Base-by-base conservation (phyloP, 805 yeast genomes). In the Ogataea parapolymorpha region DNA sequence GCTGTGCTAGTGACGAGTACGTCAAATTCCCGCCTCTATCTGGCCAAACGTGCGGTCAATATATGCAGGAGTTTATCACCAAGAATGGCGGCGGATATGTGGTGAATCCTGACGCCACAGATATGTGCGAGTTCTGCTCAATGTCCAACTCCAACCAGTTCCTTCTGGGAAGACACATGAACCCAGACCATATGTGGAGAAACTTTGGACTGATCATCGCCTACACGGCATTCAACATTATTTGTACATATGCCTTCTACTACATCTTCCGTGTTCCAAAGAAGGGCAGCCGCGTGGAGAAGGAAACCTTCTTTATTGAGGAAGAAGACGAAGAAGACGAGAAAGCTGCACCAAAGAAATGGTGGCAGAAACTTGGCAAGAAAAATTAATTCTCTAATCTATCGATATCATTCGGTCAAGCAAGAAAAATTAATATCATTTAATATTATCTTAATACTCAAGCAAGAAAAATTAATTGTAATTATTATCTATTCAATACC, bases 231-330 rank as follows among this genome's bases (percentile, higher is more conserved):
- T 60, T 74, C 50, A 71, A 76, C 51, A 46, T 62, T 13, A 5
- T 35, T 3, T 39, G 62, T 33, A 46, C 59, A 5, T 38, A 54
- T 27, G 41, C 47, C 41, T 39, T 56, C 42, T 71, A 71, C 55
- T 71, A 82, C 80, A 53, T 75, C 26, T 74, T 80, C 22, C 74
- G 90, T 67, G 89, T 82, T 42, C 90, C 90, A 32, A 81, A 80
- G 55, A 42, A 37, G 34, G 23, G 38, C 26, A 37, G 28, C 15
- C 26, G 37, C 16, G 39, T 42, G 2, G 32, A 36, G 25, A 15
- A 32, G n/a, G 32, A 31, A n/a, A 20, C 41, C 12, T 32, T 32
- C 27, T 35, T 22, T 15, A 30, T 13, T 4, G 40, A 20, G n/a
- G 45, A 30, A 13, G 31, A 22, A 5, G 42, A 27, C 16, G 27